These are phyloP conservation scores for Phanerodontia chrysosporium DNA, from an alignment of 768 basidiomycete genomes.

Conservation along the genomic window DNA sequence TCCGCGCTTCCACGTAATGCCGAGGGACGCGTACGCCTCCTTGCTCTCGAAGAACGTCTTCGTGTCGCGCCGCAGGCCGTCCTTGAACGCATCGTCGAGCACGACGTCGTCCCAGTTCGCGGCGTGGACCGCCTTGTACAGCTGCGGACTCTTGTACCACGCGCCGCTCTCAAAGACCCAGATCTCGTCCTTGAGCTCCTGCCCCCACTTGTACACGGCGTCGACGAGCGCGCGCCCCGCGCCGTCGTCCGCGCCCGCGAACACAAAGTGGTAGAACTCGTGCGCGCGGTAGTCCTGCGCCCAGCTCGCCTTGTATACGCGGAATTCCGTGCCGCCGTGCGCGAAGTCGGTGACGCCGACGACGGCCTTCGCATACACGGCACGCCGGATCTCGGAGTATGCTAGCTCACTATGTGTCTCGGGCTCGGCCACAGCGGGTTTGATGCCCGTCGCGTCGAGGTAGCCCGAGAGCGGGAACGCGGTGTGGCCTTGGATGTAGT, in stretches of 20 bases:
- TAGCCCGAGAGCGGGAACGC: slow-evolving; percentile 4
- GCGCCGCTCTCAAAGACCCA: slow-evolving; percentile 33
- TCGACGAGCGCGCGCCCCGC: slow-evolving; percentile 9
- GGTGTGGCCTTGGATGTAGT: background rate
- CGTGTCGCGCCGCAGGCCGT: slow-evolving; percentile 33
- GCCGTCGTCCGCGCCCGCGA: slow-evolving; percentile 7
- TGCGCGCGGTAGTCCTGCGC: background rate
- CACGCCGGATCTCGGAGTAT: background rate
- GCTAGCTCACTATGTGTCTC: slow-evolving; percentile 1
- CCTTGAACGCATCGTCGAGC: slow-evolving; percentile 30
- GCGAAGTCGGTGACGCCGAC: slow-evolving; percentile 6
- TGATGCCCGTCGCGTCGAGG: background rate
- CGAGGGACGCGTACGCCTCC: slow-evolving; percentile 33
- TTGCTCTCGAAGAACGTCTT: slow-evolving; percentile 36
- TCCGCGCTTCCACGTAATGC: slow-evolving; percentile 34
- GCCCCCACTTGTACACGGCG: slow-evolving; percentile 13
- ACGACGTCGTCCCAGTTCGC: slow-evolving; percentile 33
- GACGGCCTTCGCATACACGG: background rate
- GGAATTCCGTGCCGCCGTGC: slow-evolving; percentile 1
- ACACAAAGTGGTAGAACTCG: slow-evolving; percentile 11
- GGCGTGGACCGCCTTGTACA: slow-evolving; percentile 25
- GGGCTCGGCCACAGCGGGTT: background rate
- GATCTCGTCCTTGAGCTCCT: slow-evolving; percentile 27
- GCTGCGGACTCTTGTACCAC: slow-evolving; percentile 28
- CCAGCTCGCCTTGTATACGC: slow-evolving; percentile 13